A percentile compares a stretch with the other conserved stretches of the same genome.
Evolutionary conservation across 2,329 filamentous ascomycete species (phyloP).

Genomic region (Monosporascus sp.): DNA sequence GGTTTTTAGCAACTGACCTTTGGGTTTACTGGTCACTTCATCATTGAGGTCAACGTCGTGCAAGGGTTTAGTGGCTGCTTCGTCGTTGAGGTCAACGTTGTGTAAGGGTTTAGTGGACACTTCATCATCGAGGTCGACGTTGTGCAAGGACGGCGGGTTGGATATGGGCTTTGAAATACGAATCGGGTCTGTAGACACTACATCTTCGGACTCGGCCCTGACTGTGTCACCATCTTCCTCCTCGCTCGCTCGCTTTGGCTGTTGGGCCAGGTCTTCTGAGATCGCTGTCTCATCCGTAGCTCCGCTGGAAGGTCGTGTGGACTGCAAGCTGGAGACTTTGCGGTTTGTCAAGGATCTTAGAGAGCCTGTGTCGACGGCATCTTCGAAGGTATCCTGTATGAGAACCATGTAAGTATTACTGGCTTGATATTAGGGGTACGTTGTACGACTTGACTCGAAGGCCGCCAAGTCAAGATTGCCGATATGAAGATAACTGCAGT

Average conservation of each 20-base stretch:
- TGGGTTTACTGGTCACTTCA: slow-evolving; percentile 8
- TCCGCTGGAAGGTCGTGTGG: slow-evolving; percentile 16
- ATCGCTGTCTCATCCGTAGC: slow-evolving; percentile 19
- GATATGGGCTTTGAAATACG: slow-evolving; percentile 40
- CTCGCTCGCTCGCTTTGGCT: slow-evolving; percentile 7
- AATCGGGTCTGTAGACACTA: slow-evolving; percentile 25
- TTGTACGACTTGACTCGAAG: slow-evolving; percentile 7
- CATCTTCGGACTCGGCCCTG: slow-evolving; percentile 3
- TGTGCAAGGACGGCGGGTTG: slow-evolving; percentile 41
- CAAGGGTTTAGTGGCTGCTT: slow-evolving; percentile 2
- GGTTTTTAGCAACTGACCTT: slow-evolving; percentile 10
- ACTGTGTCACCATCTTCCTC: slow-evolving; percentile 11
- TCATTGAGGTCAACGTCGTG: slow-evolving; percentile 10
- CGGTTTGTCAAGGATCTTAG: slow-evolving; percentile 58
- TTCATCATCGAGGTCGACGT: slow-evolving; percentile 64
- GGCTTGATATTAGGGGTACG: background rate
- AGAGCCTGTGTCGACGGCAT: slow-evolving; percentile 64
- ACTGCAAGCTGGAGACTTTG: slow-evolving; percentile 31
- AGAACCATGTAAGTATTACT: background rate
- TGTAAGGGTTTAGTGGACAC: slow-evolving; percentile 35
- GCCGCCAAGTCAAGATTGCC: background rate
- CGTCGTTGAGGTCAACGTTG: slow-evolving; percentile 48
- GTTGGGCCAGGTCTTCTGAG: slow-evolving; percentile 4
- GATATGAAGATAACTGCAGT: slow-evolving; percentile 4
- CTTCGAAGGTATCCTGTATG: slow-evolving; percentile 73